Evolutionary conservation across 345 rosid genomes (phyloP).

Genomic region (Eucalyptus erythrocorys): DNA sequence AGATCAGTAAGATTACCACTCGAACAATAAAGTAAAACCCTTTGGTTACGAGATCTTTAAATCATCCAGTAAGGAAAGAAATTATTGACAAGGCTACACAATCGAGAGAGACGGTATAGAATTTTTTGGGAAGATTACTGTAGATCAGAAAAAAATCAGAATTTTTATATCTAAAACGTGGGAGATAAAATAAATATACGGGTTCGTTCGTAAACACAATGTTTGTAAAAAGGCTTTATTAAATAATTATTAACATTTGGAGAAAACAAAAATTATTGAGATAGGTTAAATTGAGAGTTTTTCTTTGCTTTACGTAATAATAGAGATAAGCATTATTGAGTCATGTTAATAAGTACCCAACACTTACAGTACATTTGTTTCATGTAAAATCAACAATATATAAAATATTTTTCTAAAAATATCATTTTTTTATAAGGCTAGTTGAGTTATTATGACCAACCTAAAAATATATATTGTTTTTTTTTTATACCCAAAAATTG

Average conservation of each 20-base stretch:
- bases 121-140: background rate
- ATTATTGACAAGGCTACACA: background rate
- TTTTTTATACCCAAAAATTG: no score
- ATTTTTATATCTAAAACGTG: rapidly evolving
- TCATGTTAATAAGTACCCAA: background rate
- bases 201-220: rapidly evolving
- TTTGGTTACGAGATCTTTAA: background rate
- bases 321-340: background rate
- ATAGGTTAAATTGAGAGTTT: background rate
- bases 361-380: background rate
- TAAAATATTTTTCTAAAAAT: background rate
- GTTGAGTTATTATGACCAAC: no score
- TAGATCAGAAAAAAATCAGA: background rate
- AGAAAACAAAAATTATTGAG: background rate
- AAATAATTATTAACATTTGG: background rate
- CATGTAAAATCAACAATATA: background rate
- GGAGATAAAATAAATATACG: rapidly evolving
- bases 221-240: background rate
- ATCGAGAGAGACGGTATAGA: background rate
- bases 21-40: background rate
- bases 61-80: background rate
- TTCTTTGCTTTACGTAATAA: background rate
- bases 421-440: no score
- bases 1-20: background rate
- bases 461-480: no score